A percentile compares a stretch with the other conserved stretches of the same genome.
Evolutionary conservation across 176 grass and related monocot species (phyloP).

Genomic region (Avena eriantha): DNA sequence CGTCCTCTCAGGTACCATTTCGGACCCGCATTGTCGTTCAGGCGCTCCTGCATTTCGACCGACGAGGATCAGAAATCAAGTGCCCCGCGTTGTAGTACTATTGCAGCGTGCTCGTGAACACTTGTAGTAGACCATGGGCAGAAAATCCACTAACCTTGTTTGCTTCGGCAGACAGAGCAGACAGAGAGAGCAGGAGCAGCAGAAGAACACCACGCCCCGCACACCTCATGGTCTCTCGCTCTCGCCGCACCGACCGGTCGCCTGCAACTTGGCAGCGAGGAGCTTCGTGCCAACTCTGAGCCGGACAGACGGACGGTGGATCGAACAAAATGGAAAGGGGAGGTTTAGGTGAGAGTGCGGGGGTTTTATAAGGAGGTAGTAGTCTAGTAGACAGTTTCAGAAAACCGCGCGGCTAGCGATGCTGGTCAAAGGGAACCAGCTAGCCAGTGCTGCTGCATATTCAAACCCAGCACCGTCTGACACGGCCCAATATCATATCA

Average conservation of each 20-base stretch:
- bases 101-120: background rate
- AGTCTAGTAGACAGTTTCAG: background rate
- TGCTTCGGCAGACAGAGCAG: constrained; percentile 39
- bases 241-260: background rate
- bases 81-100: background rate
- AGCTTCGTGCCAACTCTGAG: constrained; percentile 30
- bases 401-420: background rate
- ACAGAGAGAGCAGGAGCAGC: constrained; percentile 45
- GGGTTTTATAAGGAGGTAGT: constrained; percentile 51
- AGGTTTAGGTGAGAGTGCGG: constrained; percentile 42
- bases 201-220: constrained; percentile 20
- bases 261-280: no score
- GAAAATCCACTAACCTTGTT: constrained; percentile 29
- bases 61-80: no score
- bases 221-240: constrained; percentile 36
- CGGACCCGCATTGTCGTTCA: constrained; percentile 9
- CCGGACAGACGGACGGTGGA: background rate
- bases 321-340: constrained; percentile 31
- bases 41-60: no score
- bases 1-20: constrained; percentile 45
- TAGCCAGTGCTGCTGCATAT: constrained; percentile 22
- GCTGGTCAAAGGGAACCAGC: constrained; percentile 47
- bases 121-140: background rate
- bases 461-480: constrained; percentile 48
- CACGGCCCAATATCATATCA: constrained; percentile 56